phyloP scores from a whole-genome alignment of 345 rosid genomes.

The Pseudoturritis turrita region DNA sequence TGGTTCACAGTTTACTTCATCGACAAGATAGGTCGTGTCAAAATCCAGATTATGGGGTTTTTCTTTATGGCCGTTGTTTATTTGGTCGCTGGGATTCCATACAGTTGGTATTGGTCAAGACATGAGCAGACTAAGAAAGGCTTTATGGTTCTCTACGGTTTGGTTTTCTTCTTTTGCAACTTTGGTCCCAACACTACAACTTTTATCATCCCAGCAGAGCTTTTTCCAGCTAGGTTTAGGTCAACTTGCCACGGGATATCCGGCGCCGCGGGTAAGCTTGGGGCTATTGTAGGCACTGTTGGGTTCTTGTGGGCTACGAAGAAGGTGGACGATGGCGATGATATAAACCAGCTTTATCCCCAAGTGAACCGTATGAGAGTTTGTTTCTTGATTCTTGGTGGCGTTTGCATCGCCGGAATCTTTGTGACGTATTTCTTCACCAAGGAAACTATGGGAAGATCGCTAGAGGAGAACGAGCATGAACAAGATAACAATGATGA shows the following conservation, averaged over 20 bases:
- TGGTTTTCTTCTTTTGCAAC: slow-evolving; percentile 67
- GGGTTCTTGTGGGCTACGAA: slow-evolving; percentile 51
- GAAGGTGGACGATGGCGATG: neutral
- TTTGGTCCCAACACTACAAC: slow-evolving; percentile 85
- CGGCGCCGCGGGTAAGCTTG: slow-evolving; percentile 68
- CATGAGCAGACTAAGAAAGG: slow-evolving; percentile 20
- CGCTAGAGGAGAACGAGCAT: slow-evolving; percentile 62
- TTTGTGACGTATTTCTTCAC: slow-evolving; percentile 44
- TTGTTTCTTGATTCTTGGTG: slow-evolving; percentile 42
- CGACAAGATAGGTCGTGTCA: slow-evolving; percentile 60
- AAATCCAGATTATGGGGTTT: slow-evolving; percentile 62
- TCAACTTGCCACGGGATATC: slow-evolving; percentile 78
- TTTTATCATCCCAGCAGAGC: slow-evolving; percentile 72
- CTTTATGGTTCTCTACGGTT: slow-evolving; percentile 48
- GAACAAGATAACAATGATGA: neutral
- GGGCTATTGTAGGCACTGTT: slow-evolving; percentile 67
- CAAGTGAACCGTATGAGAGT: slow-evolving; percentile 28
- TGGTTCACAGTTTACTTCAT: slow-evolving; percentile 61
- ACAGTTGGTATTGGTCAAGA: slow-evolving; percentile 32
- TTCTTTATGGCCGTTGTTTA: slow-evolving; percentile 54
- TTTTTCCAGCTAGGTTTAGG: slow-evolving; percentile 76
- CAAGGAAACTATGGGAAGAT: slow-evolving; percentile 61
- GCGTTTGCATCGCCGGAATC: slow-evolving; percentile 49
- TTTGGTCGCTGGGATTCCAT: slow-evolving; percentile 44
- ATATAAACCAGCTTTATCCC: neutral